Base-by-base conservation (phyloP, 345 rosid genomes). In the sweet orange (Citrus sinensis) region DNA sequence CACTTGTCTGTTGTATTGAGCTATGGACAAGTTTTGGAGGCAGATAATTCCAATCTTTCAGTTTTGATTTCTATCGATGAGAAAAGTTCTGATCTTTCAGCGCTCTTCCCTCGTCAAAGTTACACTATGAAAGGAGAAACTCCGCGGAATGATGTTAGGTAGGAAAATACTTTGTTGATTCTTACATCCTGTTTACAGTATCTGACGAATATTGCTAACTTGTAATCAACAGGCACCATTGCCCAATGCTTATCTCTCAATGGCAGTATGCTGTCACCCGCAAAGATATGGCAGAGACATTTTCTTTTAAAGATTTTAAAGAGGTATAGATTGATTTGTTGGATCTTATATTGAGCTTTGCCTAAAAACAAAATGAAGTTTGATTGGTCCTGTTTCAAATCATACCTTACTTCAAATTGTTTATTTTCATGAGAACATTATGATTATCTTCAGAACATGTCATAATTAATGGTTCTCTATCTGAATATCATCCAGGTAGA, bases 211-310 rank as follows among this genome's bases (percentile, higher is more conserved):
- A n/a, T 14, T 16, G 70, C 65, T 80, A 75, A 61, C 63, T 80
- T 82, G 75, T 69, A 70, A 62, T 78, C 82, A 65, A 82, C 93
- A 94, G 94, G 91, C 88, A 90, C 80, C 84, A 90, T 58, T 86
- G 85, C 82, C 98, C 99, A 4, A 90, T 96, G 97, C 75, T 96
- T 83, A 77, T 91, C 78, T 91, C 97, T 83, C 98, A 96, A 77
- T 91, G 91, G 92, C 99, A 94, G 78, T 67, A 89, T 83, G 99
- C 84, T 29, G 98, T 94, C 17, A 94, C 98, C 71, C 93, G 98
- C 75, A 88, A 84, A 77, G 98, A 96, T 87, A 78, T 80, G 71
- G 92, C 88, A 59, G 84, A 89, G 71, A 80, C 83, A 22, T 89
- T 88, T 79, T 90, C 93, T 49, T 92, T 91, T 70, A 85, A 90